Evolutionary conservation across 1,284 basidiomycete species (phyloP).

Genomic region (Microbotryum scabiosae): DNA sequence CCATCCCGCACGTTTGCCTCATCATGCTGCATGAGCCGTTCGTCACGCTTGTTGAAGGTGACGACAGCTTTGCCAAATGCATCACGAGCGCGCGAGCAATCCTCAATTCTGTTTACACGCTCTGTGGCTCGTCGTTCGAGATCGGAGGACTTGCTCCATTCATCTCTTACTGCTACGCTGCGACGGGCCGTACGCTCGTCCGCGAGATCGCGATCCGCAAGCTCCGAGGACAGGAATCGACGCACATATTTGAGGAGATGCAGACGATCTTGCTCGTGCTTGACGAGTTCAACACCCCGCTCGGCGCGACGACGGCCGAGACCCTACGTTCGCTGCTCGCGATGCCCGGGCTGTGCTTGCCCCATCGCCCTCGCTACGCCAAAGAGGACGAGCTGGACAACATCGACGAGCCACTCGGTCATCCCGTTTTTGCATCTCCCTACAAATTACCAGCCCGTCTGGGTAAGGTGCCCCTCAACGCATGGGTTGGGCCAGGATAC

Average conservation of each 20-base stretch:
- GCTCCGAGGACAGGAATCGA: neutral
- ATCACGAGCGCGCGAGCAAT: slow-evolving; percentile 24
- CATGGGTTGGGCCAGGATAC: no score
- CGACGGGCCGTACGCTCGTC: slow-evolving; percentile 28
- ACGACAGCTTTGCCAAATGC: slow-evolving; percentile 25
- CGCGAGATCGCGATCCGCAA: slow-evolving; percentile 27
- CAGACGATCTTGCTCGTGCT: slow-evolving; percentile 28
- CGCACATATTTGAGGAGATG: slow-evolving; percentile 15
- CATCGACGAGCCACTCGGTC: no score
- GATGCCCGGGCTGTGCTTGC: no score
- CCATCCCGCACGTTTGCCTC: slow-evolving; percentile 20
- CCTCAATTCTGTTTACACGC: slow-evolving; percentile 24
- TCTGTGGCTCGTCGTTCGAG: slow-evolving; percentile 27
- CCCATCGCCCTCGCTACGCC: no score
- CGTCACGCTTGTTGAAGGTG: slow-evolving; percentile 5
- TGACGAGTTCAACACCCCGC: no score
- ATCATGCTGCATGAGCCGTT: slow-evolving; percentile 34
- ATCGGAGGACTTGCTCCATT: slow-evolving; percentile 30
- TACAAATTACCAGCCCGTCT: no score
- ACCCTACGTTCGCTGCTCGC: no score
- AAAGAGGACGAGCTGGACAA: no score
- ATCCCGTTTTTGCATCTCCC: no score
- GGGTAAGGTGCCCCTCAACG: no score
- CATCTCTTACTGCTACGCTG: slow-evolving; percentile 26
- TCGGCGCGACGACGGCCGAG: no score